phyloP scores from a whole-genome alignment of 352 stramenopile genomes.

The Blastocystis sp. region DNA sequence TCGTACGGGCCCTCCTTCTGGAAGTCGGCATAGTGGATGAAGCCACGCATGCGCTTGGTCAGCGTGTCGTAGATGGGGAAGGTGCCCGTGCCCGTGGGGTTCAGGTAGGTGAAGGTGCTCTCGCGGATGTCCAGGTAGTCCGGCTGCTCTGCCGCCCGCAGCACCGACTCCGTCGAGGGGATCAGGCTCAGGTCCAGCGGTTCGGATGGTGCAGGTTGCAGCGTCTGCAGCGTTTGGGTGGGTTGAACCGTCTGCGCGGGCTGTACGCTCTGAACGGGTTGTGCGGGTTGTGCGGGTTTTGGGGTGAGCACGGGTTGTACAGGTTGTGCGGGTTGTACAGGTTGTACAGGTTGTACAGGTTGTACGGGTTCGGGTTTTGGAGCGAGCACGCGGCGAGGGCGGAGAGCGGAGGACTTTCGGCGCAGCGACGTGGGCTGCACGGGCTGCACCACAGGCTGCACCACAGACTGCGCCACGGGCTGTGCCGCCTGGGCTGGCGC shows the following conservation, averaged over 20 bases:
- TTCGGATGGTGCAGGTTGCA: not conserved
- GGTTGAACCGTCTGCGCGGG: not conserved
- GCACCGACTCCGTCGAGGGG: not conserved
- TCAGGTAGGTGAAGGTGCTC: not conserved
- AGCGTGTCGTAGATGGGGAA: not conserved
- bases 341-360: too few relatives aligned
- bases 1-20: not conserved
- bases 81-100: not conserved
- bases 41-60: not conserved
- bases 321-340: too few relatives aligned
- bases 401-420: too few relatives aligned
- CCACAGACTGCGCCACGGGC: too few relatives aligned
- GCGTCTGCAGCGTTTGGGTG: not conserved
- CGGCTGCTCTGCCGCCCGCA: not conserved
- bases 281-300: not conserved
- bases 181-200: not conserved
- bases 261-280: not conserved
- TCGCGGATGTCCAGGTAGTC: not conserved
- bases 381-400: too few relatives aligned
- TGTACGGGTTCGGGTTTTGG: too few relatives aligned
- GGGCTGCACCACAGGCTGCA: too few relatives aligned
- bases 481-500: too few relatives aligned
- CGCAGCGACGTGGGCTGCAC: too few relatives aligned
- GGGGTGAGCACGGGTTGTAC: not conserved
- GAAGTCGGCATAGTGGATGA: not conserved